Evolutionary conservation across 2,329 filamentous ascomycete species (phyloP).

Genomic region (Clarireedia sp.): DNA sequence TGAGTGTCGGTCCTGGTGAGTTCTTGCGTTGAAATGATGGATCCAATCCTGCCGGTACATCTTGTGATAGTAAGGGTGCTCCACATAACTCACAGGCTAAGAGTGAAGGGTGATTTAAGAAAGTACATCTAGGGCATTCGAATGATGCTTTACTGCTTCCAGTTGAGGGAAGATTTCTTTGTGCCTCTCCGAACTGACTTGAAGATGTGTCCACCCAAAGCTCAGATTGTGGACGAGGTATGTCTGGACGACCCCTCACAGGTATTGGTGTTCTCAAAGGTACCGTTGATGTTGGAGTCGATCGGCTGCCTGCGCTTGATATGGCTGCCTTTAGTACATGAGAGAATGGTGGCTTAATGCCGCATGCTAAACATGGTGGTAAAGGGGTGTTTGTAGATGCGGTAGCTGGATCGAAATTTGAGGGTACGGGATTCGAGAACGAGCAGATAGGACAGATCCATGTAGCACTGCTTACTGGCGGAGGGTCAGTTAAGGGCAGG

Average conservation of each 20-base stretch:
- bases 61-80: slow-evolving; percentile 57
- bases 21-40: slow-evolving; percentile 48
- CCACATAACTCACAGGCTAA: slow-evolving; percentile 86
- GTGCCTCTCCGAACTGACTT: not conserved
- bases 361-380: slow-evolving; percentile 84
- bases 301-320: slow-evolving; percentile 57
- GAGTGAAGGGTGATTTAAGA: slow-evolving; percentile 84
- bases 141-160: slow-evolving; percentile 37
- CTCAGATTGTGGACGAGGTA: slow-evolving; percentile 20
- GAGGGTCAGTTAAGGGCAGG: slow-evolving; percentile 37
- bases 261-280: slow-evolving; percentile 26
- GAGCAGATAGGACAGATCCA: slow-evolving; percentile 97
- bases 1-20: slow-evolving; percentile 68
- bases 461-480: slow-evolving; percentile 56
- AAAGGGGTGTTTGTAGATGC: slow-evolving; percentile 73
- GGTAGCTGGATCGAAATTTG: slow-evolving; percentile 82
- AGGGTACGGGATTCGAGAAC: slow-evolving; percentile 85
- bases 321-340: slow-evolving; percentile 84
- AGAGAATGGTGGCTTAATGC: slow-evolving; percentile 80
- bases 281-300: slow-evolving; percentile 23
- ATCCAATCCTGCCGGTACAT: slow-evolving; percentile 34
- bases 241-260: slow-evolving; percentile 21
- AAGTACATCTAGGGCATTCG: slow-evolving; percentile 83
- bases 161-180: not conserved
- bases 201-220: slow-evolving; percentile 12